Conservation (phyloP, 164 flowering plant species). For the Kingdonia uniflora region DNA sequence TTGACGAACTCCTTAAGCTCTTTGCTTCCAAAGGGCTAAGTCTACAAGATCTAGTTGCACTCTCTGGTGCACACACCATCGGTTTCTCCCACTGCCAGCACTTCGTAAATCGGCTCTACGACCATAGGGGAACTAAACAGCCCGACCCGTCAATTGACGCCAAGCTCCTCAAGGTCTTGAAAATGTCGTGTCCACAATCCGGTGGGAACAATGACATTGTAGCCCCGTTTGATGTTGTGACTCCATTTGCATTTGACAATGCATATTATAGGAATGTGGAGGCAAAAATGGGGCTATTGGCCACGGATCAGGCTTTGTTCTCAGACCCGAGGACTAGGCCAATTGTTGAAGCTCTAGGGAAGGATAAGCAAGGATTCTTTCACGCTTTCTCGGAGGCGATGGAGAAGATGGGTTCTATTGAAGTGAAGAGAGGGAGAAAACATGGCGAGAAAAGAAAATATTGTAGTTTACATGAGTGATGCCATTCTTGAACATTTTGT, state of each 20-base stretch:
- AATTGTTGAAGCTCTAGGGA: constrained; percentile 45
- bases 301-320: constrained; percentile 62
- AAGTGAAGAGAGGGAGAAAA: constrained; percentile 53
- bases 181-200: constrained; percentile 55
- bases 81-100: constrained; percentile 76
- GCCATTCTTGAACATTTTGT: not conserved
- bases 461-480: constrained; percentile 28
- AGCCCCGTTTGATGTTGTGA: constrained; percentile 69
- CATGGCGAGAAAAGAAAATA: constrained; percentile 72
- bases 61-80: constrained; percentile 89
- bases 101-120: constrained; percentile 47
- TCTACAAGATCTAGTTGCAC: constrained; percentile 60
- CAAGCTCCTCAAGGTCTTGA: constrained; percentile 51
- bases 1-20: constrained; percentile 53
- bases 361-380: constrained; percentile 58
- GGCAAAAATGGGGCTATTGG: constrained; percentile 54
- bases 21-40: constrained; percentile 67
- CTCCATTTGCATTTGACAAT: constrained; percentile 72
- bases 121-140: constrained; percentile 35
- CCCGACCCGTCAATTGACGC: constrained; percentile 69
- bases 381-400: constrained; percentile 65
- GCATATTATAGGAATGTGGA: constrained; percentile 57
- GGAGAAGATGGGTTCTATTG: constrained; percentile 79
- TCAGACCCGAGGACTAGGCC: constrained; percentile 58
- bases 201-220: constrained; percentile 58